These are phyloP conservation scores for Penicillium verrucosum DNA, from an alignment of 2,329 filamentous ascomycete species.

Conservation along the genomic window DNA sequence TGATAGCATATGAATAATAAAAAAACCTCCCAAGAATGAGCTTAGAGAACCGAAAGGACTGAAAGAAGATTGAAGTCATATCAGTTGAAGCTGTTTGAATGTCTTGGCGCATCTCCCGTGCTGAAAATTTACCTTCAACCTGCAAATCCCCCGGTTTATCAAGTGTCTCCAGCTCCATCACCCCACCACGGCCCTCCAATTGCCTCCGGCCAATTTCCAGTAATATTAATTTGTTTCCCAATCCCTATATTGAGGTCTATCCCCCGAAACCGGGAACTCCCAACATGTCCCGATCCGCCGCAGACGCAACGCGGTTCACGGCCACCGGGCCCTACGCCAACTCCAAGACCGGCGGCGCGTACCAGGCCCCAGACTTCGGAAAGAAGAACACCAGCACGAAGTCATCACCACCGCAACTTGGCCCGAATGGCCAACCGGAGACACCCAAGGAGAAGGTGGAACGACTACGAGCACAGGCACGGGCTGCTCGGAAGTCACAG, in stretches of 20 bases:
- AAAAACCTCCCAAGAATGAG: not conserved
- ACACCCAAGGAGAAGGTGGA: conserved; percentile 68
- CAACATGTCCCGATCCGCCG: conserved; percentile 47
- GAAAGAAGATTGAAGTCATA: not conserved
- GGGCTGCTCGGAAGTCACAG: conserved; percentile 61
- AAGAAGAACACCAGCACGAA: conserved; percentile 12
- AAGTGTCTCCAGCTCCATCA: conserved; percentile 11
- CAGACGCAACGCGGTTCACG: conserved; percentile 51
- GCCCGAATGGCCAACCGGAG: conserved; percentile 45
- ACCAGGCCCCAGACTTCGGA: conserved; percentile 33
- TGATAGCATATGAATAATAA: not conserved
- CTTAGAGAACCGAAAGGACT: not conserved
- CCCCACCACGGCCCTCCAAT: conserved; percentile 7
- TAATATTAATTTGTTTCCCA: not conserved
- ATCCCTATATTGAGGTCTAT: not conserved
- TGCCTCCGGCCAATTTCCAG: not conserved
- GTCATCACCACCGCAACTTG: conserved; percentile 17
- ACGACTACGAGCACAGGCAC: conserved; percentile 64
- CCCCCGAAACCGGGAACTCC: conserved; percentile 3
- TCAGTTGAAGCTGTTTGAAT: conserved; percentile 14
- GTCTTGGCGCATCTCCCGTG: conserved; percentile 26
- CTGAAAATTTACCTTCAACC: conserved; percentile 29
- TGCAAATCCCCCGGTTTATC: conserved; percentile 10
- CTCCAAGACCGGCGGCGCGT: conserved; percentile 37
- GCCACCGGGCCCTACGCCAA: conserved; percentile 50